Evolutionary conservation across 257 asterid genomes (phyloP), one percentile per base, ranked within the genome.

Genomic region (Avicennia marina): DNA sequence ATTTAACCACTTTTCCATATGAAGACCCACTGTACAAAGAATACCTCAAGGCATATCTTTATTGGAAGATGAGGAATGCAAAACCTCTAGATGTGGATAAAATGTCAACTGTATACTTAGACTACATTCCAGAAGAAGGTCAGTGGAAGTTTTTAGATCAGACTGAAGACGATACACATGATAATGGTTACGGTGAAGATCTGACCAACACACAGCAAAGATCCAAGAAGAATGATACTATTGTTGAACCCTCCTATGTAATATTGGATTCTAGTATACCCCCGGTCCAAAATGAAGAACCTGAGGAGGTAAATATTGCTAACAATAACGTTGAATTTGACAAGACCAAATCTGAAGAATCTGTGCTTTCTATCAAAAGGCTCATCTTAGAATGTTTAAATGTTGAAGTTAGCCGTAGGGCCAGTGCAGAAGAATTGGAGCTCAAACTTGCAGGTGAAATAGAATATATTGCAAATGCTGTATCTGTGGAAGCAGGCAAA

Each of bases 401-500:
- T 53, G 69, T 84, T n/a, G 97, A 93, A 79, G 94, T 86, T 26
- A 81, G 75, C 49, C 81, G 97, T 57, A 82, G 93, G 74, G 45
- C 73, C 54, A 76, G 77, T 73, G 70, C 66, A 16, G 79, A 84
- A 72, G 85, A 80, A 74, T 59, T 82, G 81, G 72, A 74, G 70
- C 68, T 75, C 63, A 61, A 80, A 56, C 95, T 93, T 67, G 53
- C 89, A 11, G 59, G 47, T 66, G 98, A 93, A 66, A 56, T 89
- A 61, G 91, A 86, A 46, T 67, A 65, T 59, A 76, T 89, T 60
- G 94, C 95, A 27, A 66, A 82, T 82, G 76, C 87, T 72, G 88
- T 86, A 44, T 78, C 78, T 58, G 44, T 74, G 79, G 85, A 73
- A 60, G 80, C 83, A 56, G 73, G 74, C 48, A 58, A 72, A 52